Evolutionary conservation across 2,329 filamentous ascomycete species (phyloP), one percentile per base, ranked within the genome.

Genomic region (Talaromyces sp.): DNA sequence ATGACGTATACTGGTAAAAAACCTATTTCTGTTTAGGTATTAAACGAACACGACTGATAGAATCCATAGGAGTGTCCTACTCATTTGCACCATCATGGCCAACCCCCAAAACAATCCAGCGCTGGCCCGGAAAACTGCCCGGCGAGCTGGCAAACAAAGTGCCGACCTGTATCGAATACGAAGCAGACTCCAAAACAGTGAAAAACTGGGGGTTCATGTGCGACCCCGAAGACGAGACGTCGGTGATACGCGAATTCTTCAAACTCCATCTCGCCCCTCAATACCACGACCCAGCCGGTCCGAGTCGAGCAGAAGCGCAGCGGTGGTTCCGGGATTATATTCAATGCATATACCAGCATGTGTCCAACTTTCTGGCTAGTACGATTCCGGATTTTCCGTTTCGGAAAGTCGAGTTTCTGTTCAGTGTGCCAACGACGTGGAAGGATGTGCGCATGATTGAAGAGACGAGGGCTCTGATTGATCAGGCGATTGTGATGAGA

Each of bases 351-450:
- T 73, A 75, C 65, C 62, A 68, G 42, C 71, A 74, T 58, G 67
- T 71, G 2, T 65, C 72, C 8, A 58, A 66, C 10, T 67, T 68
- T 30, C 71, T 76, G 54, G 63, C 63, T 27, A 62, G 61, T 47
- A 65, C 63, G 13, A 66, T 71, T 51, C 67, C 70, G 9, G 61
- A 67, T 22, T 76, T 73, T 63, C 59, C 54, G 0, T 59, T 58
- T 4, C 65, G 64, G 47, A 65, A 62, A 4, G 74, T 78, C 4
- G 75, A 79, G 51, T 78, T 75, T 58, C 66, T 77, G 6, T 79
- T 78, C 63, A 78, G 75, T 63, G 72, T 78, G 2, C 76, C 76
- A 5, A 78, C 76, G 6, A 78, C 76, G 1, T 78, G 76, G 77
- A 75, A 73, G 58, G 68, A 73, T 62, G 68, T 73, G 19, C 66